A percentile compares a stretch with the other conserved stretches of the same genome.
Evolutionary conservation across 2,329 filamentous ascomycete species (phyloP).

Genomic region (Cladosporium halotolerans): DNA sequence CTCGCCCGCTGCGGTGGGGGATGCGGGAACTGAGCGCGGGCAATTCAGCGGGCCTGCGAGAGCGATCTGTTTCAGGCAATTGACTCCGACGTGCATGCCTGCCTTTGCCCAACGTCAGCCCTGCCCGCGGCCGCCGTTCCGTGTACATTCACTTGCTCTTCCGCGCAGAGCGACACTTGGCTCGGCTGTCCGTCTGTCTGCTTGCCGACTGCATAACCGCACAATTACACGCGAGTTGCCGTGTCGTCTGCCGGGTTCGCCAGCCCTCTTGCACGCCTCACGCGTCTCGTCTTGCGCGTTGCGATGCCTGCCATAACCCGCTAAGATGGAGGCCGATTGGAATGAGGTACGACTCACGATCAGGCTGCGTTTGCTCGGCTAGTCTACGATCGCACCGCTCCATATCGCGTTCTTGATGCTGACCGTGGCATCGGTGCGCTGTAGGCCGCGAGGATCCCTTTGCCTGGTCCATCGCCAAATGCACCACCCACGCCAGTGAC

Average conservation of each 20-base stretch:
- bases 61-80: too few relatives aligned
- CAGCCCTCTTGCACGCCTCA: not conserved
- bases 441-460: conserved; percentile 73
- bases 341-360: conserved; percentile 36
- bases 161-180: too few relatives aligned
- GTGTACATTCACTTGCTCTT: too few relatives aligned
- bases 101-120: not conserved
- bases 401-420: not conserved
- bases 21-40: too few relatives aligned
- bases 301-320: conserved; percentile 10
- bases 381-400: not conserved
- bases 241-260: not conserved
- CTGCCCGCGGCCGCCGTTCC: not conserved
- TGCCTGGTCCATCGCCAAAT: conserved; percentile 70
- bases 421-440: not conserved
- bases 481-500: conserved; percentile 61
- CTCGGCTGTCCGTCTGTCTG: too few relatives aligned
- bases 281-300: not conserved
- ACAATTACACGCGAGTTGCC: too few relatives aligned
- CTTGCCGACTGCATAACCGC: too few relatives aligned
- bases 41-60: too few relatives aligned
- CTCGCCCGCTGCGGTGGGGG: too few relatives aligned
- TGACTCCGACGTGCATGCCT: too few relatives aligned
- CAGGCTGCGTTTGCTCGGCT: not conserved
- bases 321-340: conserved; percentile 47